Conservation (phyloP, 2,329 filamentous ascomycete genomes). For the Massarina eburnea region DNA sequence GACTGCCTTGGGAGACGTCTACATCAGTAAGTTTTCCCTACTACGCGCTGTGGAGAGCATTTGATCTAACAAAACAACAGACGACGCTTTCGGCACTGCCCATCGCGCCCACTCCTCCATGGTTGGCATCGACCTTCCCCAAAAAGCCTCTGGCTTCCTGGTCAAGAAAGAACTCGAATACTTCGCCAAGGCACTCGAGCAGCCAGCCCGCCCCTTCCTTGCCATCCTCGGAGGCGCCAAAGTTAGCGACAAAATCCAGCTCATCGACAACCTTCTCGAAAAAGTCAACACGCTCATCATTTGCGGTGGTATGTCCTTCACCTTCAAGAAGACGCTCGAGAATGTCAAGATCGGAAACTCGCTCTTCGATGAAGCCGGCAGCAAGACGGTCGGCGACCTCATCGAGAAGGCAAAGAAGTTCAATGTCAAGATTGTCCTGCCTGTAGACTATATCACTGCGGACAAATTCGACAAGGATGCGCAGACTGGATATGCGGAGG, state of each 20-base stretch:
- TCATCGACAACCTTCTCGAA: slow-evolving; percentile 97
- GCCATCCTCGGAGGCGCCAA: slow-evolving; percentile 98
- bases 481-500: slow-evolving; percentile 76
- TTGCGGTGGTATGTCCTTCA: slow-evolving; percentile 98
- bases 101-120: slow-evolving; percentile 99
- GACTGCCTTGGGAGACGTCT: slow-evolving; percentile 92
- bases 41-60: background rate
- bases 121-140: slow-evolving; percentile 93
- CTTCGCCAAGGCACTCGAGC: slow-evolving; percentile 95
- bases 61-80: slow-evolving; percentile 50
- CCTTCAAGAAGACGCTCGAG: slow-evolving; percentile 99
- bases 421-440: slow-evolving; percentile 91
- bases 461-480: slow-evolving; percentile 93
- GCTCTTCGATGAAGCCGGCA: slow-evolving; percentile 90
- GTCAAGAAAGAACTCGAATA: slow-evolving; percentile 99
- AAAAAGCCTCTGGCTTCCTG: slow-evolving; percentile 97
- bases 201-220: slow-evolving; percentile 91
- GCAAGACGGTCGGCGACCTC: slow-evolving; percentile 85
- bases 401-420: slow-evolving; percentile 96
- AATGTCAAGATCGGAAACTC: slow-evolving; percentile 84
- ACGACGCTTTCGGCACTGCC: slow-evolving; percentile 97
- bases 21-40: slow-evolving; percentile 71
- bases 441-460: slow-evolving; percentile 92
- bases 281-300: slow-evolving; percentile 98
- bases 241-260: slow-evolving; percentile 99